A percentile compares a stretch with the other conserved stretches of the same genome.
These are phyloP conservation scores for Colletotrichum sidae DNA, from an alignment of 2,329 filamentous ascomycete genomes.

Conservation along the genomic window DNA sequence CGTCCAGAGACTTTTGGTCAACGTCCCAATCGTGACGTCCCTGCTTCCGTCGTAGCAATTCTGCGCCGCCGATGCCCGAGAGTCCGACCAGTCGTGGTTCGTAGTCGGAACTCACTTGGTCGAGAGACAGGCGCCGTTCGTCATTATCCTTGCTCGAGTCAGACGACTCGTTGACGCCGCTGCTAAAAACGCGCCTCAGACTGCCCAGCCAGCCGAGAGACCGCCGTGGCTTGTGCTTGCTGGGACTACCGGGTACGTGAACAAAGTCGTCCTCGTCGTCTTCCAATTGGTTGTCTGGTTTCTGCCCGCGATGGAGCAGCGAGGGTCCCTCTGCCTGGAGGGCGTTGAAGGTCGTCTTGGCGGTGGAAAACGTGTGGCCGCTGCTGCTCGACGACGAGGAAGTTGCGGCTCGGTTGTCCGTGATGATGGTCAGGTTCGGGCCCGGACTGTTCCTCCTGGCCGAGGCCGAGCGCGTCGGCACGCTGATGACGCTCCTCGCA, in stretches of 20 bases:
- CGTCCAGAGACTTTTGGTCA: constrained; percentile 66
- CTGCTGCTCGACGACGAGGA: constrained; percentile 54
- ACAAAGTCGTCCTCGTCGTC: constrained; percentile 48
- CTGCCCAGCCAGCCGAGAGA: constrained; percentile 74
- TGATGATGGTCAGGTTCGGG: constrained; percentile 39
- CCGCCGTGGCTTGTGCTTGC: constrained; percentile 65
- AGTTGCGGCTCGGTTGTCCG: constrained; percentile 28
- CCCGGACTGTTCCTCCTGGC: constrained; percentile 23
- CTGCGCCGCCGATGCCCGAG: constrained; percentile 56
- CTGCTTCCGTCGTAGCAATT: constrained; percentile 65
- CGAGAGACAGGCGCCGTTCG: constrained; percentile 42
- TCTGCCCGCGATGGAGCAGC: constrained; percentile 52
- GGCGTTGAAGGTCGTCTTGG: constrained; percentile 62
- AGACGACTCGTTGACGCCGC: constrained; percentile 49
- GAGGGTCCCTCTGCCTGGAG: constrained; percentile 66
- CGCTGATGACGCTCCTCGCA: constrained; percentile 57
- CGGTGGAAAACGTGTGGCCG: constrained; percentile 62
- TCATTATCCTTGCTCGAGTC: constrained; percentile 40
- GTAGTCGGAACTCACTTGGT: constrained; percentile 54
- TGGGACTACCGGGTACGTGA: constrained; percentile 62
- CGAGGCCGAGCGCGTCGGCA: constrained; percentile 47
- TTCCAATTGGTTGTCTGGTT: constrained; percentile 42
- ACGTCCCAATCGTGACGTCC: constrained; percentile 66
- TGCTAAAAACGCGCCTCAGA: constrained; percentile 71
- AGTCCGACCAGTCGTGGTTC: constrained; percentile 57